Conservation (phyloP, 768 basidiomycete genomes). For the Neoboletus brunneissimus region DNA sequence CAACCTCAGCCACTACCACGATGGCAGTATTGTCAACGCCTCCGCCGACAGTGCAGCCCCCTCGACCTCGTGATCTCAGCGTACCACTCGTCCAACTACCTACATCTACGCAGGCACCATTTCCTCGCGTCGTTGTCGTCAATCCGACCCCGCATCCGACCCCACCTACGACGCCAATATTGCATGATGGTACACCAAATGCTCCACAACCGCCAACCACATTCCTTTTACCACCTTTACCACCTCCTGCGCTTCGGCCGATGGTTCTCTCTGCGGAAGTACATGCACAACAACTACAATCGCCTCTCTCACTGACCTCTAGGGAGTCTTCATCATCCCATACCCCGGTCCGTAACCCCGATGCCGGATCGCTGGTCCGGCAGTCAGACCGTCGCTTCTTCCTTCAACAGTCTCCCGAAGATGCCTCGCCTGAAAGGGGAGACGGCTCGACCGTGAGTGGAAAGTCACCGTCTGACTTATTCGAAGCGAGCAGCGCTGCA, state of each 20-base stretch:
- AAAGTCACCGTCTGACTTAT: conserved; percentile 32
- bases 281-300: conserved; percentile 13
- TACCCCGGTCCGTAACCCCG: conserved; percentile 9
- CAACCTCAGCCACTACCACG: conserved; percentile 1
- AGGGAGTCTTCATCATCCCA: conserved; percentile 2
- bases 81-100: conserved; percentile 32
- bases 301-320: conserved; percentile 9
- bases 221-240: conserved; percentile 30
- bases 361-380: conserved; percentile 32
- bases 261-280: background rate
- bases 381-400: conserved; percentile 43
- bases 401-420: conserved; percentile 43
- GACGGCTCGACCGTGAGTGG: conserved; percentile 32
- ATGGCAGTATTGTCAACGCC: conserved; percentile 4
- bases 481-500: conserved; percentile 35
- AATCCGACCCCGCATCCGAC: conserved; percentile 79
- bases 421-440: conserved; percentile 36
- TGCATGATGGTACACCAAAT: conserved; percentile 26
- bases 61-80: conserved; percentile 14
- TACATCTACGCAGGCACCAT: conserved; percentile 25
- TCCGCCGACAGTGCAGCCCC: background rate
- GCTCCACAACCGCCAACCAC: conserved; percentile 26
- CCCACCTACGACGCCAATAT: conserved; percentile 65
- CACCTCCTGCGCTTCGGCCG: conserved; percentile 23
- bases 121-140: conserved; percentile 64